Evolutionary conservation across 306 rosid species (phyloP), one percentile per base, ranked within the genome.

Genomic region (Aeschynomene evenia): DNA sequence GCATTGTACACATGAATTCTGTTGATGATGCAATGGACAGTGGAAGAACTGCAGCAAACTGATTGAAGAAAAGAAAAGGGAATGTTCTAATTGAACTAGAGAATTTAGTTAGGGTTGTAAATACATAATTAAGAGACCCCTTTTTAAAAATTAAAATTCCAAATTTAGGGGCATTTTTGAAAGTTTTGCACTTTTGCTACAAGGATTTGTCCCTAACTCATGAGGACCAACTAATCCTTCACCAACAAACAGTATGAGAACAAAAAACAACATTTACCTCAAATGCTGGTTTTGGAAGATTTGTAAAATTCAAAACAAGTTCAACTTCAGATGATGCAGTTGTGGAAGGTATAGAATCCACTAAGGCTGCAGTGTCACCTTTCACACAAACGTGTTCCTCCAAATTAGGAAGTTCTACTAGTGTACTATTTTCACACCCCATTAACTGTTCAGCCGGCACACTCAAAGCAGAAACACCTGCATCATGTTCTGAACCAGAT

Each of bases 261-360:
- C 3, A 15, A 33, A 21, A 46, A 39, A 48, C 3, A 53, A 33
- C 64, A 62, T 68, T 71, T 54, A 81, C 89, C 84, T 66, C 80
- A 46, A 14, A 50, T 12, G 70, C 74, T 55, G 74, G 33, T 64
- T 72, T 66, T 23, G 55, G 18, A 64, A 75, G 59, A 63, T 37
- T 24, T 12, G 73, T 40, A 24, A 68, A 50, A 69, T 54, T 49
- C 63, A 61, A 59, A 55, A 31, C 54, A 31, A 62, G 8, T 70
- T 53, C 74, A 46, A 62, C 48, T 9, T 72, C 73, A 57, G 79
- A 64, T 13, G 22, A 69, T 6, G 70, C 40, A 26, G 43, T 39
- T 12, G 31, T 69, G 49, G 66, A 65, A 40, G 46, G 71, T 16
- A 49, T 59, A 63, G 9, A 66, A 68, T 68, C 86, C 24, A 43